These are phyloP conservation scores for Gaeumannomyces tritici DNA, from an alignment of 2,329 filamentous ascomycete genomes.

Conservation along the genomic window DNA sequence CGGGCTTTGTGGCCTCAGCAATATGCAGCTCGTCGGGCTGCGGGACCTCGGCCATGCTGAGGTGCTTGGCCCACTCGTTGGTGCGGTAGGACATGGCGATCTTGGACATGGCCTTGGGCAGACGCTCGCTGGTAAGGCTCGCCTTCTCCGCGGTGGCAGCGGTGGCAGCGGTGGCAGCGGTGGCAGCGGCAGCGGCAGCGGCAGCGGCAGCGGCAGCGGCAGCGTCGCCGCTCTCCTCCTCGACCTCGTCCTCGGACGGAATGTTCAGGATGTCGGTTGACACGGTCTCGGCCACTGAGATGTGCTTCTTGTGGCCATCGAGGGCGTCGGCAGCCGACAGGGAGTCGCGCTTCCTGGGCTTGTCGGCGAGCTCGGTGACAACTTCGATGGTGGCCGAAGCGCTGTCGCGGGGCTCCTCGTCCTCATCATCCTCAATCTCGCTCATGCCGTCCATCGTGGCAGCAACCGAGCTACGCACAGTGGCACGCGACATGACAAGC, in stretches of 20 bases:
- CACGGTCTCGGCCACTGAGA: constrained; percentile 17
- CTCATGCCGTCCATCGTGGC: constrained; percentile 49
- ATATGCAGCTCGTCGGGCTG: constrained; percentile 51
- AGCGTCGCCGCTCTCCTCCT: constrained; percentile 9
- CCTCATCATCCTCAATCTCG: constrained; percentile 23
- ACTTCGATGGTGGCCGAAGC: constrained; percentile 24
- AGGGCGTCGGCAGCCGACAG: background rate
- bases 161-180: too few species aligned
- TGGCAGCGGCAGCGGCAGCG: too few species aligned
- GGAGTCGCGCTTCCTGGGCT: background rate
- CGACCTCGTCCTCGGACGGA: constrained; percentile 4
- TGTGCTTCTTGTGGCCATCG: background rate
- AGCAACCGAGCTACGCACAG: constrained; percentile 38
- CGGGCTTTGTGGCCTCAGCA: constrained; percentile 24
- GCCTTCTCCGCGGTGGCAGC: too few species aligned
- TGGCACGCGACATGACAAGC: constrained; percentile 25
- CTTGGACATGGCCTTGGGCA: constrained; percentile 64
- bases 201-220: background rate
- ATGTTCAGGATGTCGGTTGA: constrained; percentile 17
- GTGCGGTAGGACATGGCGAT: constrained; percentile 78
- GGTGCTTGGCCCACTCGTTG: constrained; percentile 93
- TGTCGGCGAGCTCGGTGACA: constrained; percentile 24
- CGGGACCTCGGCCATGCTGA: constrained; percentile 67
- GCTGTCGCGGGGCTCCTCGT: constrained; percentile 2
- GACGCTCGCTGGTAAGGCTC: constrained; percentile 48